phyloP scores from a whole-genome alignment of 768 basidiomycete genomes.

The Myochromella boudieri region DNA sequence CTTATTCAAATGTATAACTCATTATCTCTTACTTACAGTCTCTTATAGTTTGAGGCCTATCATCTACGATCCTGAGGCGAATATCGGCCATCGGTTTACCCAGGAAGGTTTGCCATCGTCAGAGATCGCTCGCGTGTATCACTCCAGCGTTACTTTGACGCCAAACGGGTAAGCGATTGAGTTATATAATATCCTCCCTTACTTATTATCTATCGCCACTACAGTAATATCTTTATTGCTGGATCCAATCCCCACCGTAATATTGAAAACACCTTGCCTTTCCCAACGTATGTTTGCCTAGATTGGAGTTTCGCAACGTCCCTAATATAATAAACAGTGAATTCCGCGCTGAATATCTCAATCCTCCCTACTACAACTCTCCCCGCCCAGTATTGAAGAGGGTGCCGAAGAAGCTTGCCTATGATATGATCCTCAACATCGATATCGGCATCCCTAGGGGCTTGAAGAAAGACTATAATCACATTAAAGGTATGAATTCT shows the following conservation, averaged over 20 bases:
- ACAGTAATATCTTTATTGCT: conserved; percentile 26
- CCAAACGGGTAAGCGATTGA: conserved; percentile 46
- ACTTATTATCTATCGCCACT: background rate
- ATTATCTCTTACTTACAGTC: conserved; percentile 24
- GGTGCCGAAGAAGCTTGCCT: conserved; percentile 33
- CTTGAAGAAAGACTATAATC: conserved; percentile 20
- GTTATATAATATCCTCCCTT: conserved; percentile 21
- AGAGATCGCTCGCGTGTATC: conserved; percentile 56
- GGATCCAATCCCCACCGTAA: conserved; percentile 45
- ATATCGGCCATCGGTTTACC: conserved; percentile 44
- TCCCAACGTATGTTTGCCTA: background rate
- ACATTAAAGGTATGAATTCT: conserved; percentile 26
- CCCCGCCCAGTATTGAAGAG: conserved; percentile 33
- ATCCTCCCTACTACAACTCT: conserved; percentile 39
- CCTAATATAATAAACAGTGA: conserved; percentile 22
- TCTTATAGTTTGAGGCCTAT: conserved; percentile 37
- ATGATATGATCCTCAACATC: conserved; percentile 33
- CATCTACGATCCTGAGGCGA: conserved; percentile 44
- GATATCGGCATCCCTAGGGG: conserved; percentile 28
- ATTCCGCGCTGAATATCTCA: conserved; percentile 41
- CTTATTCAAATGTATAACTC: background rate
- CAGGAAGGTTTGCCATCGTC: conserved; percentile 41
- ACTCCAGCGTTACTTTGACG: conserved; percentile 56
- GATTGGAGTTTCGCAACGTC: conserved; percentile 17
- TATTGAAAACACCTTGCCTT: background rate